Evolutionary conservation across 1,139 yeast genomes (phyloP), one percentile per base, ranked within the genome.

Genomic region (Taphrina flavorubra): DNA sequence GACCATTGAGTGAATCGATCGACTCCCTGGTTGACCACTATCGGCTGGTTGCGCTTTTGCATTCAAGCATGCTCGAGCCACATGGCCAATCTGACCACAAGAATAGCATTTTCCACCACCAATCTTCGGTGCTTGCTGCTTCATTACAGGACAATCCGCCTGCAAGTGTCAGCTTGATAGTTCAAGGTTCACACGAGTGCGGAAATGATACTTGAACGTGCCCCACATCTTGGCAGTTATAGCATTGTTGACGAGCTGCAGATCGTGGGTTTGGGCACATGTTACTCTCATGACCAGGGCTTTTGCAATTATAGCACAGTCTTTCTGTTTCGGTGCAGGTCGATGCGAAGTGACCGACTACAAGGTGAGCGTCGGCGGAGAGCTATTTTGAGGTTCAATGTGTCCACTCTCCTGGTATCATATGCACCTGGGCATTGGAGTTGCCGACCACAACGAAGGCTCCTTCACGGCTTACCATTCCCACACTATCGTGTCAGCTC

Each of bases 291-390:
- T 90, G 97, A 67, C 75, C 75, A n/a, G 78, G 76, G 79, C 87
- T 84, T 78, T 88, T 90, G 81, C 97, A 91, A 86, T 91, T 91
- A 88, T 90, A 91, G 81, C 97, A 91, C 77, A 91, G 83, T 81
- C 94, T 87, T 79, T 87, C 90, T 71, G 87, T 84, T 79, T 89
- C 90, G 74, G 86, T 85, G 81, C 97, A 91, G 78, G 85, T 87
- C 78, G 89, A 96, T 72, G 97, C 97, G 77, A 90, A 84, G 83
- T 91, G 97, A 75, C 97, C 97, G 74, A 89, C 66, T 62, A 13
- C 25, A 20, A 16, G 18, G 20, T 49, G 36, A 49, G 64, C 55
- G n/a, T 5, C 18, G 14, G 37, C 13, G 49, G 13, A 7, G 47
- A 44, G 8, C 18, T n/a, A 44, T 10, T 39, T 39, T 11, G 42